Evolutionary conservation across 1,139 yeast genomes (phyloP).

Genomic region (Diutina pseudorugosa): DNA sequence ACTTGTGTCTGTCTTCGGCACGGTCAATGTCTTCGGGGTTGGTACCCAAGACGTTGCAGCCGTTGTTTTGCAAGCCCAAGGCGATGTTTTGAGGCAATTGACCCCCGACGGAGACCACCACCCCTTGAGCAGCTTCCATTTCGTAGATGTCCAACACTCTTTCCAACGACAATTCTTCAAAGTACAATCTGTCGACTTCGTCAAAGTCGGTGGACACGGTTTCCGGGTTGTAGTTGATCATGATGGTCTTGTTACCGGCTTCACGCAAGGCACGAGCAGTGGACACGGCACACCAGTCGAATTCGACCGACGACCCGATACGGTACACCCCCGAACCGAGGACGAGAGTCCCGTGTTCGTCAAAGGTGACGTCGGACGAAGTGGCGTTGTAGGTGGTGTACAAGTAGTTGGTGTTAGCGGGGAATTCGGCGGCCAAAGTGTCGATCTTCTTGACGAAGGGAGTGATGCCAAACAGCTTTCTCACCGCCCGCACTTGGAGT

Average conservation of each 20-base stretch:
- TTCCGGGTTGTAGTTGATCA: conserved; percentile 97
- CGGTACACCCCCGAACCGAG: conserved; percentile 97
- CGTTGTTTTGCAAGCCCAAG: conserved; percentile 63
- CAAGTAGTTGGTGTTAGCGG: conserved; percentile 90
- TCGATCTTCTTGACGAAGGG: conserved; percentile 97
- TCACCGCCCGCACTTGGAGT: conserved; percentile 65
- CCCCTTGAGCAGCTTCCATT: conserved; percentile 79
- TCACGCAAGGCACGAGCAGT: conserved; percentile 91
- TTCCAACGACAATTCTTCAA: conserved; percentile 89
- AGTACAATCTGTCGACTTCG: conserved; percentile 93
- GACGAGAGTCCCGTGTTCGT: conserved; percentile 88
- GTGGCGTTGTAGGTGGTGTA: conserved; percentile 95
- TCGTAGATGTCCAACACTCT: conserved; percentile 97
- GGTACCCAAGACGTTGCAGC: conserved; percentile 87
- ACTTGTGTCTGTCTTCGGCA: conserved; percentile 98
- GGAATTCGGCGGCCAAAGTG: conserved; percentile 97
- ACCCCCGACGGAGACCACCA: conserved; percentile 95
- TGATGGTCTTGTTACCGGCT: conserved; percentile 78
- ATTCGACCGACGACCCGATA: conserved; percentile 96
- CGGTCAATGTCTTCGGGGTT: conserved; percentile 90
- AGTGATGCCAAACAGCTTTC: conserved; percentile 66
- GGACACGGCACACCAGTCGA: conserved; percentile 98
- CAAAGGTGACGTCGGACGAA: conserved; percentile 69
- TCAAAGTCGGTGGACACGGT: conserved; percentile 97
- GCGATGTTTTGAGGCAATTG: conserved; percentile 98